Percentiles rank a stretch among this genome's conserved stretches.
phyloP scores from a whole-genome alignment of 139 green algal genomes.

The Coccomyxa sp. region DNA sequence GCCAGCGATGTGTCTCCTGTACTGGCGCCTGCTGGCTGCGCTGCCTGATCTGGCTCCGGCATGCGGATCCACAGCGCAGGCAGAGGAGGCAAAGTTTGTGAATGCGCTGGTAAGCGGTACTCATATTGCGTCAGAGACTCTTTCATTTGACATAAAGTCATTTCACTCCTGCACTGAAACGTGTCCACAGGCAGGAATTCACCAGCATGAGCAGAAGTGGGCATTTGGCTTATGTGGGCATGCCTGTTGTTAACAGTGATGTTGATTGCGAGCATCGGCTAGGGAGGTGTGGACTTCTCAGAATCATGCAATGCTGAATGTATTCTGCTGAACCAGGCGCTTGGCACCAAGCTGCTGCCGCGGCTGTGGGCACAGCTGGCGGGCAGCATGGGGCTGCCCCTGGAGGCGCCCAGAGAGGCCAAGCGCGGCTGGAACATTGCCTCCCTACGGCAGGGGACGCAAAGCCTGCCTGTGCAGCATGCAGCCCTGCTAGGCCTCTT shows the following conservation, averaged over 20 bases:
- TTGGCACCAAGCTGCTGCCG: not conserved
- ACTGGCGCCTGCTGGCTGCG: conserved; percentile 17
- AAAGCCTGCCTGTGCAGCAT: conserved; percentile 15
- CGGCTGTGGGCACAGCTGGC: conserved; percentile 34
- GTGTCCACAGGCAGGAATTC: not conserved
- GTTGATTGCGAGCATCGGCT: not conserved
- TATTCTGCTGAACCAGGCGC: not conserved
- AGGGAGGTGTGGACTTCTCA: not conserved
- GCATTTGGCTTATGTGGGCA: no score
- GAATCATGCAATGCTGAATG: not conserved
- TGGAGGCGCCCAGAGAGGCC: conserved; percentile 44
- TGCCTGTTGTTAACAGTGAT: not conserved
- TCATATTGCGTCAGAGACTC: not conserved
- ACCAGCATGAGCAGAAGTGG: not conserved
- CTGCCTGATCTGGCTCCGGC: not conserved
- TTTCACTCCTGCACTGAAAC: not conserved
- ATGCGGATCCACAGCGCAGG: not conserved
- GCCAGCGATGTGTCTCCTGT: conserved; percentile 13
- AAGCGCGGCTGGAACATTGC: conserved; percentile 37
- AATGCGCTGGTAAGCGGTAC: conserved; percentile 53
- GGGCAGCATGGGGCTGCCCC: conserved; percentile 38
- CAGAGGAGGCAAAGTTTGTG: conserved; percentile 22
- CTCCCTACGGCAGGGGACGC: conserved; percentile 22
- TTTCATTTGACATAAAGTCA: not conserved
- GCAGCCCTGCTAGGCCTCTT: conserved; percentile 55